Base-by-base conservation (phyloP, 75 land plant genomes). In the Isoetes taiwanensis region DNA sequence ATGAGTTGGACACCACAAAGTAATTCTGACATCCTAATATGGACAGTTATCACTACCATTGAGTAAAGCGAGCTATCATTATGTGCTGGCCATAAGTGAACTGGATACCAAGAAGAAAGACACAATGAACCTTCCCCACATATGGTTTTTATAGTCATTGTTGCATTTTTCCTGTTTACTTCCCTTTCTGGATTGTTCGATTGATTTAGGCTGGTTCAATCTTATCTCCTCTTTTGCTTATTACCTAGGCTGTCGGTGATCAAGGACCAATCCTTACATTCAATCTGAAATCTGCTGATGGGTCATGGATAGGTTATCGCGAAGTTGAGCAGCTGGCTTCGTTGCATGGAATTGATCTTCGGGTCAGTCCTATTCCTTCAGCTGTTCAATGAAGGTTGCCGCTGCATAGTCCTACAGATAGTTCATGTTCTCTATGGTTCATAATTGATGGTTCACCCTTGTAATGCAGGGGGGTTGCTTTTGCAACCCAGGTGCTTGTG, bases 401-500 rank as follows among this genome's bases (percentile, higher is more conserved):
- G 33, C 10, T 41, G 30, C 59, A 24, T 9, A 19, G 25, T 38
- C 30, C 14, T 10, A 21, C 14, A 30, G 20, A 17, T 58, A 34
- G 42, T 58, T 21, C 1, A n/a, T 32, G 38, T 61, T 31, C 19
- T 26, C 26, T 14, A 24, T 27, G 27, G 21, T 54, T 54, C n/a
- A 54, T 28, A 29, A 27, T 54, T 3, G 17, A 19, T 2, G 16
- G 16, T 57, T 20, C 3, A 1, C n/a, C 24, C 32, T 57, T 30
- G 34, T n/a, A n/a, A n/a, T 70, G 37, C 70, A 91, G 97, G 83
- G 88, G 54, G 97, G 97, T 60, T 91, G 97, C 70, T 91, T 91
- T 63, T 91, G 97, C 69, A 91, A 91, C 61, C 97, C 97, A 34
- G 97, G 97, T 62, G 97, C 97, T 53, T 91, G 97, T 64, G 71